Percentiles rank a stretch among this genome's conserved stretches.
Evolutionary conservation across 768 basidiomycete species (phyloP).

Genomic region (Suillus lakei): DNA sequence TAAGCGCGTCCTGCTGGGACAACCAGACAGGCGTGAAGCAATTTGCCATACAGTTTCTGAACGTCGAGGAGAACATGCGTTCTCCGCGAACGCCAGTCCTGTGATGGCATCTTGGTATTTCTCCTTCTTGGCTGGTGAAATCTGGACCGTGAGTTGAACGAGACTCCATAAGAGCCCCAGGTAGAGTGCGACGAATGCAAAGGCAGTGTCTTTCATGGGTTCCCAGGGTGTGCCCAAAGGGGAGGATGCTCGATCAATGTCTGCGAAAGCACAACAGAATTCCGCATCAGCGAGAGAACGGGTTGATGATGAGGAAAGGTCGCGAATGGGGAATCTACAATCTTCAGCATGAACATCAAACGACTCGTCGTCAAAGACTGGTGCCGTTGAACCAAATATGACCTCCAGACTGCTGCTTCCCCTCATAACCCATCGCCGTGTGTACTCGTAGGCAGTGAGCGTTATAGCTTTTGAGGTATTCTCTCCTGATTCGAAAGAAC

Average conservation of each 20-base stretch:
- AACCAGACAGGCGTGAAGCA: conserved; percentile 40
- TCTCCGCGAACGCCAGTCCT: conserved; percentile 23
- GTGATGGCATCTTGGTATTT: conserved; percentile 36
- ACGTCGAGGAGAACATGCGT: conserved; percentile 39
- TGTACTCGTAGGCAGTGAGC: too few species aligned
- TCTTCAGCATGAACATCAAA: too few species aligned
- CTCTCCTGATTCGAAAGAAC: conserved; percentile 14
- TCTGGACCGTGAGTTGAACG: conserved; percentile 16
- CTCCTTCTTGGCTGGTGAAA: conserved; percentile 26
- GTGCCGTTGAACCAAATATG: too few species aligned
- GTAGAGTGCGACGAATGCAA: too few species aligned
- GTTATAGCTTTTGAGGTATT: too few species aligned
- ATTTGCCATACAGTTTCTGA: conserved; percentile 44
- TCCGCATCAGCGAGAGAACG: conserved; percentile 8
- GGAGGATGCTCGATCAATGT: background rate
- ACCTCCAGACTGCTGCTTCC: too few species aligned
- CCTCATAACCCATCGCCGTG: too few species aligned
- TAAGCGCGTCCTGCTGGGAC: conserved; percentile 41
- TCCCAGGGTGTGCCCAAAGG: conserved; percentile 21
- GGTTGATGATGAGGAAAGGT: too few species aligned
- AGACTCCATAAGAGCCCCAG: too few species aligned
- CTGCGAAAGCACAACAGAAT: conserved; percentile 25
- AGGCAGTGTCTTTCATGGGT: conserved; percentile 19
- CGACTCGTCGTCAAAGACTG: too few species aligned
- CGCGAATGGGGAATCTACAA: too few species aligned